Base-by-base conservation (phyloP, 2,329 filamentous ascomycete species). In the Colletotrichum sansevieriae region DNA sequence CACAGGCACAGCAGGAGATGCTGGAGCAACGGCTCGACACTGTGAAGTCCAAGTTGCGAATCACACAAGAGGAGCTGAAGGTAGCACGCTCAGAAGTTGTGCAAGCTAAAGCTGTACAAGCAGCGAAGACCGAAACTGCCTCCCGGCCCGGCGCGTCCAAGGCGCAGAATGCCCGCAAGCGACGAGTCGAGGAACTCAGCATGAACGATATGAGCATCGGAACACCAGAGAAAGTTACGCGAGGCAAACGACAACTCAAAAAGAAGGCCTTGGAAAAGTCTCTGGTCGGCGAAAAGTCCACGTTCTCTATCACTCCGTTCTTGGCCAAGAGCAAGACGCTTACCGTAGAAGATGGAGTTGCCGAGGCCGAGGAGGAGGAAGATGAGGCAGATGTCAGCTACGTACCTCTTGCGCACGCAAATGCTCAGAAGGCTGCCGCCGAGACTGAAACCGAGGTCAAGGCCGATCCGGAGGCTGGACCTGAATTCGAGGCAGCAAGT, bases 281-380 rank as follows among this genome's bases (percentile, higher is more conserved):
- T 1, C 81, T 89, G 63, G 83, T 92, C 5, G 94, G 92, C 35
- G 93, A 97, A 76, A 98, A 97, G 79, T 98, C 95, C 0, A 90
- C 87, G 3, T 98, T 98, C 79, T 97, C 94, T 4, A 94, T 98
- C 71, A 98, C 95, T 0, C 95, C 95, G 0, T 98, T 97, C 83
- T 84, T 98, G 70, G 97, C 95, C 78, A 89, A 91, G 58, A 91
- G 88, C 29, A 89, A 86, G 78, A 83, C 78, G 5, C 76, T 85
- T 70, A 90, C 39, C 25, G 58, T 72, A n/a, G 67, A 70, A n/a
- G 75, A 76, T 13, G 63, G 60, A 7, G 82, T 82, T 29, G 78
- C 79, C 22, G 78, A 80, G 13, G 78, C 79, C 22, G 78, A 79
- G 13, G 72, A 74, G 20, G 71, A 77, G 35, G 83, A 80, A 20